Conservation (phyloP, 176 grass and related monocot species). For the Oryza coarctata region DNA sequence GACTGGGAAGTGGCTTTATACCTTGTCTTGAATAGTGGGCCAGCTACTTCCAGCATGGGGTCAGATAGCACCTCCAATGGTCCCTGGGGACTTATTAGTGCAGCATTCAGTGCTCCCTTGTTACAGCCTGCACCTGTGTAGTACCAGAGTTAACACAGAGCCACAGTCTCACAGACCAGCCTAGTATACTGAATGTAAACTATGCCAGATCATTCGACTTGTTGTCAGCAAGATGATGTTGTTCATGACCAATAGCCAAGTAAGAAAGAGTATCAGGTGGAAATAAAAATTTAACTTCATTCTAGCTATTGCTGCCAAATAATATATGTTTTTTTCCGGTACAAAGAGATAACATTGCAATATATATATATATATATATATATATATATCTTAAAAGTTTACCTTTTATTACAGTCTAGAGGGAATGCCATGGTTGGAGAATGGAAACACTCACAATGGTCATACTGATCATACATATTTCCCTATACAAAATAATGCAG, state of each 20-base stretch:
- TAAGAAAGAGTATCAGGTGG: constrained; percentile 26
- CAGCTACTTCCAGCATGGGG: constrained; percentile 41
- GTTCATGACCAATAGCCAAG: constrained; percentile 8
- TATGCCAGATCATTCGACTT: constrained; percentile 28
- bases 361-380: not conserved
- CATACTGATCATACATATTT: not conserved
- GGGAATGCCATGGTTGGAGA: not conserved
- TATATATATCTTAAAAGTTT: not conserved
- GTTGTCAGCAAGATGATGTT: not conserved
- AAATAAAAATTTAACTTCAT: constrained; percentile 14
- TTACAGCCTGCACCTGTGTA: constrained; percentile 49
- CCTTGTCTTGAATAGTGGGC: constrained; percentile 67
- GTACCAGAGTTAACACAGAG: constrained; percentile 38
- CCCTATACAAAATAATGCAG: not conserved
- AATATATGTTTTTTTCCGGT: constrained; percentile 7
- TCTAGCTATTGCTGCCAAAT: not conserved
- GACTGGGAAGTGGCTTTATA: constrained; percentile 52
- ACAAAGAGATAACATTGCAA: constrained; percentile 8
- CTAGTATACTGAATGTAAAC: constrained; percentile 41
- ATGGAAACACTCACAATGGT: not conserved
- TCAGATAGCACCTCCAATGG: constrained; percentile 50
- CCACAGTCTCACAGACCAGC: constrained; percentile 23
- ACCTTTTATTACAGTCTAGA: not conserved
- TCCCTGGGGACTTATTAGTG: constrained; percentile 42
- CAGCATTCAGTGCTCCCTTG: constrained; percentile 52